These are phyloP conservation scores for Fraxinus paxiana DNA, from an alignment of 305 asterid species.

Conservation along the genomic window DNA sequence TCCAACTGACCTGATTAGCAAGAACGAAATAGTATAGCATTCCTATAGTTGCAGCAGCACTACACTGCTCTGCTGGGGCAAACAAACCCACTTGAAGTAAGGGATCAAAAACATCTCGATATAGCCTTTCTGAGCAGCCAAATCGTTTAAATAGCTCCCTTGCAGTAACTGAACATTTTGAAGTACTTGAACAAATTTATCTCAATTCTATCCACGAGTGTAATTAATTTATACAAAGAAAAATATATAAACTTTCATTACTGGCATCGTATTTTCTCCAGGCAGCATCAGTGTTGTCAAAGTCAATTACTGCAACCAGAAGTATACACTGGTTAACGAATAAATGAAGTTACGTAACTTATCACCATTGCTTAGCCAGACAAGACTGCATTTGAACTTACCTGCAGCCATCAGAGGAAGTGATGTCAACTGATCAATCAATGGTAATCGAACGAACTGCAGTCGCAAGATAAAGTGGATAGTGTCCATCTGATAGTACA, in stretches of 20 bases:
- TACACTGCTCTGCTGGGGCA: conserved; percentile 60
- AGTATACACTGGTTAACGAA: conserved; percentile 7
- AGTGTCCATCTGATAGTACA: conserved; percentile 6
- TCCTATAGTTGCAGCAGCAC: conserved; percentile 60
- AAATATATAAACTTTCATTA: conserved; percentile 23
- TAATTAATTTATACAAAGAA: background rate
- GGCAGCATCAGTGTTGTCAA: conserved; percentile 53
- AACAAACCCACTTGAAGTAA: conserved; percentile 58
- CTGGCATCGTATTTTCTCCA: conserved; percentile 57
- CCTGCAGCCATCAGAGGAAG: conserved; percentile 66
- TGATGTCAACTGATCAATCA: conserved; percentile 46
- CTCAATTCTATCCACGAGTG: background rate
- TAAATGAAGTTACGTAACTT: background rate
- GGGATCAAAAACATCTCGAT: conserved; percentile 39
- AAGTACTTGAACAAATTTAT: conserved; percentile 4
- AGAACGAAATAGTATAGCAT: conserved; percentile 44
- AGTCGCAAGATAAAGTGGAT: conserved; percentile 9
- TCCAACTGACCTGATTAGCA: conserved; percentile 47
- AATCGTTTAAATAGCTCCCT: conserved; percentile 55
- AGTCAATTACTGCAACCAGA: conserved; percentile 53
- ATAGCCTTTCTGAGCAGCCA: conserved; percentile 56
- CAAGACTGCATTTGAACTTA: conserved; percentile 21
- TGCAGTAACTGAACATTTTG: conserved; percentile 47
- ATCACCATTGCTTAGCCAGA: background rate
- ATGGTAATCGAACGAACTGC: conserved; percentile 47